A percentile compares a stretch with the other conserved stretches of the same genome.
phyloP scores from a whole-genome alignment of 495 filamentous ascomycete genomes.

The Podospora bellae-mahoneyi region DNA sequence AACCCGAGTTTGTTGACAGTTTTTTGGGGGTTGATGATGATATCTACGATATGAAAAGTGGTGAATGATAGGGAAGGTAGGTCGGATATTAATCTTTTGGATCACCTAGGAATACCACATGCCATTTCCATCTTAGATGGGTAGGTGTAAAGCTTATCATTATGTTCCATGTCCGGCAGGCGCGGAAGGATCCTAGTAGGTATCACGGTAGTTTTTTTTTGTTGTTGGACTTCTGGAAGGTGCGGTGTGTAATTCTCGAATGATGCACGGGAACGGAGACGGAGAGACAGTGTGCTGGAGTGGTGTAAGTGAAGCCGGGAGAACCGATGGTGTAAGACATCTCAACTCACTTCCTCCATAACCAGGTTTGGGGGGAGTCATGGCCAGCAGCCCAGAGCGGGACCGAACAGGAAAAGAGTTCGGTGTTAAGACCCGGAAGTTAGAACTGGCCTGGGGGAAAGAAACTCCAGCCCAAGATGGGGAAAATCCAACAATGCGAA shows the following conservation, averaged over 20 bases:
- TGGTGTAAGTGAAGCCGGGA: not conserved
- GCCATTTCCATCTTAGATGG: too few relatives aligned
- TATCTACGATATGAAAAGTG: not conserved
- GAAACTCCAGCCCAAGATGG: not conserved
- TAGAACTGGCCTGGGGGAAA: not conserved
- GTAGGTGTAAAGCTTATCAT: too few relatives aligned
- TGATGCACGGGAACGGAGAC: not conserved
- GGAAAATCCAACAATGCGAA: not conserved
- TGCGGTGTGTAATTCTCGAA: too few relatives aligned
- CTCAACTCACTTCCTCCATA: not conserved
- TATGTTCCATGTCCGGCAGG: too few relatives aligned
- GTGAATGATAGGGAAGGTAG: not conserved
- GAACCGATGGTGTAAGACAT: not conserved
- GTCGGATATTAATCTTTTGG: too few relatives aligned
- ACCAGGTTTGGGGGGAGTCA: not conserved
- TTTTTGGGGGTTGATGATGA: not conserved
- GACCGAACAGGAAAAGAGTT: not conserved
- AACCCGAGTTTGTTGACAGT: not conserved
- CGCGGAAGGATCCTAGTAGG: too few relatives aligned
- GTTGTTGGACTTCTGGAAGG: too few relatives aligned
- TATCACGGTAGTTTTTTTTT: too few relatives aligned
- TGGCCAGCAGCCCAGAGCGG: not conserved
- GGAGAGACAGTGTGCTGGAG: not conserved
- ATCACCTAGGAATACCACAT: too few relatives aligned
- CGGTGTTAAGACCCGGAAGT: constrained; percentile 1